phyloP scores from a whole-genome alignment of 495 filamentous ascomycete genomes.

The Corynascus novoguineensis region DNA sequence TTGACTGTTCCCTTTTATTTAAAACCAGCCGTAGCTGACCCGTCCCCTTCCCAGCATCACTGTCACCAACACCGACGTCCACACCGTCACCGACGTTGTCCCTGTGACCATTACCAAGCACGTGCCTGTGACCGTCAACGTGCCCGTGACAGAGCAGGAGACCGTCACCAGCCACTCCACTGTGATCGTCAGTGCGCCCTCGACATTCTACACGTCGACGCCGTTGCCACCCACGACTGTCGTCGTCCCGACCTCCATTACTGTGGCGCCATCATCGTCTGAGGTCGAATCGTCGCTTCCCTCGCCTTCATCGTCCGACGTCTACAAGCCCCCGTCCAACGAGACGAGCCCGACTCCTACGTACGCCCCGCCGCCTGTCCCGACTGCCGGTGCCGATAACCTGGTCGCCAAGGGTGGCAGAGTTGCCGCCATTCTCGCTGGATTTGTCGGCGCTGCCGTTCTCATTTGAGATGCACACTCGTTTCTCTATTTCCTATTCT shows the following conservation, averaged over 20 bases:
- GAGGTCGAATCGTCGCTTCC: too few species aligned
- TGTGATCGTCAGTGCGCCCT: slow-evolving; percentile 20
- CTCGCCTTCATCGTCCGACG: background rate
- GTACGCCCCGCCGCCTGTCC: slow-evolving; percentile 9
- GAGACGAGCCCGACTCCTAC: slow-evolving; percentile 5
- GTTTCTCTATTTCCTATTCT: background rate
- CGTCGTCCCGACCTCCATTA: slow-evolving; percentile 29
- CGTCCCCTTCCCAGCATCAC: slow-evolving; percentile 27
- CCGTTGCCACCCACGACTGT: slow-evolving; percentile 24
- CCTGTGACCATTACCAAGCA: slow-evolving; percentile 22
- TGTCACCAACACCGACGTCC: slow-evolving; percentile 30
- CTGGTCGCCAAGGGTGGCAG: slow-evolving; percentile 18
- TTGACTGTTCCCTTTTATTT: background rate
- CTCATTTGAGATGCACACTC: slow-evolving; percentile 30
- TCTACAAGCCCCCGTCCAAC: background rate
- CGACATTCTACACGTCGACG: slow-evolving; percentile 18
- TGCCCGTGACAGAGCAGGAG: slow-evolving; percentile 11
- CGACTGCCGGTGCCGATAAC: slow-evolving; percentile 26
- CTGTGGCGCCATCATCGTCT: slow-evolving; percentile 5
- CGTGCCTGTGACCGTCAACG: slow-evolving; percentile 16
- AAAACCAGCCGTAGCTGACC: background rate
- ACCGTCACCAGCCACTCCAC: slow-evolving; percentile 29
- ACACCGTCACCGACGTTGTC: slow-evolving; percentile 25
- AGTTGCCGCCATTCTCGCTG: slow-evolving; percentile 32
- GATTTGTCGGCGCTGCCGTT: slow-evolving; percentile 33